Percentiles rank a stretch among this genome's conserved stretches.
These are phyloP conservation scores for Mycena albidolilacea DNA, from an alignment of 768 basidiomycete species.

Conservation along the genomic window DNA sequence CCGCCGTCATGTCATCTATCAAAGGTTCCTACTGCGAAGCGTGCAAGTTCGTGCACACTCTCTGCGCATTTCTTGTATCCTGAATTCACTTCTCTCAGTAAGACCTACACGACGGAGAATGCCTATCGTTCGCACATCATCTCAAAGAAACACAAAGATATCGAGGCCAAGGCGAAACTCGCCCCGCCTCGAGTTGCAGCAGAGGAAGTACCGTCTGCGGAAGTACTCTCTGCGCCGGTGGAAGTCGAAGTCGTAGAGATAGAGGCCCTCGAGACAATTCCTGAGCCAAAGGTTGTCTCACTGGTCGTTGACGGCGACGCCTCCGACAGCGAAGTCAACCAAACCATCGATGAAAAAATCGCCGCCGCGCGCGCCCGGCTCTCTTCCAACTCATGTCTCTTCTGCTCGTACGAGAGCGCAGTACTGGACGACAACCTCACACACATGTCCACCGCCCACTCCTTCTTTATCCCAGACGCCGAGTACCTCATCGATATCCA, in stretches of 20 bases:
- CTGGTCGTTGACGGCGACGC: conserved; percentile 52
- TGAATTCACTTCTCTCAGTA: conserved; percentile 62
- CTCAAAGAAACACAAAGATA: conserved; percentile 92
- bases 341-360: conserved; percentile 82
- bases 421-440: conserved; percentile 77
- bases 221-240: conserved; percentile 38
- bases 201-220: conserved; percentile 40
- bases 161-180: conserved; percentile 65
- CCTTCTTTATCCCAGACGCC: conserved; percentile 96
- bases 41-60: conserved; percentile 82
- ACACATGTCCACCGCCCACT: conserved; percentile 92
- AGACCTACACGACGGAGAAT: conserved; percentile 91
- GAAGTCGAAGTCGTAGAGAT: conserved; percentile 34
- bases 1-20: conserved; percentile 73
- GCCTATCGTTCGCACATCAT: conserved; percentile 89
- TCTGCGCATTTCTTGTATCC: conserved; percentile 18
- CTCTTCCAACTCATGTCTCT: conserved; percentile 83
- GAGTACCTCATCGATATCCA: conserved; percentile 89
- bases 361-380: conserved; percentile 78
- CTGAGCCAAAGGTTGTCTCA: conserved; percentile 38
- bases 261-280: conserved; percentile 35
- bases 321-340: conserved; percentile 63
- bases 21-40: conserved; percentile 77
- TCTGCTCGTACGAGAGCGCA: conserved; percentile 73
- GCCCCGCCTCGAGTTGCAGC: conserved; percentile 12